Evolutionary conservation across 257 asterid genomes (phyloP).

Genomic region (Leptodermis oblonga): DNA sequence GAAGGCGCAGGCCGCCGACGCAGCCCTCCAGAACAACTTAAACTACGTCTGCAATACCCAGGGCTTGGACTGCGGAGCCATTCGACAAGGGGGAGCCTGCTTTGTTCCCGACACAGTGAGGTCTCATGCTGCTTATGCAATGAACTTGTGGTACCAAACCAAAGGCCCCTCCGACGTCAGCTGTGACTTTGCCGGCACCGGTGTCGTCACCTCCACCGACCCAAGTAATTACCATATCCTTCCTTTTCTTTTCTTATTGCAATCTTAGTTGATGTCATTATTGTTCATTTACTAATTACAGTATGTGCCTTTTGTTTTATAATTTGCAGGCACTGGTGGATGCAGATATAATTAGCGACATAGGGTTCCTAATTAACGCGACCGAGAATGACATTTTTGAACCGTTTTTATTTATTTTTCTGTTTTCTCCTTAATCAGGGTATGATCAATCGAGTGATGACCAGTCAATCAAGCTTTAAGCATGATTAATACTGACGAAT

Average conservation of each 20-base stretch:
- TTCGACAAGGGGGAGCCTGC: constrained; percentile 62
- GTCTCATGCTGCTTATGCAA: constrained; percentile 56
- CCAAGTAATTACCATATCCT: constrained; percentile 71
- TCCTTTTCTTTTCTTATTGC: too few species aligned
- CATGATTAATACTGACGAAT: not conserved
- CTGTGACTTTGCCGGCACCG: constrained; percentile 60
- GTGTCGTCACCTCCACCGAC: constrained; percentile 30
- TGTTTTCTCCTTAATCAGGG: too few species aligned
- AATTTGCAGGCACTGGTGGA: constrained; percentile 59
- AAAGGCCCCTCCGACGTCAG: constrained; percentile 48
- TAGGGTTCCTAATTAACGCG: not conserved
- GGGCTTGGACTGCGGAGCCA: constrained; percentile 25
- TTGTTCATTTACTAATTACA: too few species aligned
- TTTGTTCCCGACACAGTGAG: constrained; percentile 43
- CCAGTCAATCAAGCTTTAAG: not conserved
- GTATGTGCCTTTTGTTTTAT: not conserved
- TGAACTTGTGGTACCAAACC: constrained; percentile 64
- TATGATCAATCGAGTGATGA: too few species aligned
- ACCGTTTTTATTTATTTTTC: not conserved
- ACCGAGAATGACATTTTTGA: not conserved
- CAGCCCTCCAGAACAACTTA: constrained; percentile 48
- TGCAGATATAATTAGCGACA: constrained; percentile 37
- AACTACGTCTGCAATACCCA: constrained; percentile 57
- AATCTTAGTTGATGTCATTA: too few species aligned
- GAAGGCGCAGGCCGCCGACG: constrained; percentile 36